Percentiles rank a stretch among this genome's conserved stretches.
Evolutionary conservation across 163 green algal genomes (phyloP).

Genomic region (Chlorella variabilis): DNA sequence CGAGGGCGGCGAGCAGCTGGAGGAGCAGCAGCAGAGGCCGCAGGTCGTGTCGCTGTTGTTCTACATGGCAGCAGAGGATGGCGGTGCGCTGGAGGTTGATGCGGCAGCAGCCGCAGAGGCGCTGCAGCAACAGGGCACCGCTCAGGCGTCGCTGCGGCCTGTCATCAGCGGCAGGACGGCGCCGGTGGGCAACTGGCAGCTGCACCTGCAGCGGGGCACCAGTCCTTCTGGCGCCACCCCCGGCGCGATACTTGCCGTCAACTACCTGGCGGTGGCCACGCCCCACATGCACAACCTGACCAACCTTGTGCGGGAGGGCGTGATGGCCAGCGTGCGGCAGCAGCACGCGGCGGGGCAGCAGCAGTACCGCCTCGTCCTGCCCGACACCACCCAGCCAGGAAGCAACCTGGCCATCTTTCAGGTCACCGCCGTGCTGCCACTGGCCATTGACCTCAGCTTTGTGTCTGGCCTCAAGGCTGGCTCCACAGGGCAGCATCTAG

Average conservation of each 20-base stretch:
- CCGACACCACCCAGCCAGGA: conserved; percentile 38
- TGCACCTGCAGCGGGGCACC: conserved; percentile 44
- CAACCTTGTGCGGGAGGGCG: conserved; percentile 37
- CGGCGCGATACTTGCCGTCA: background rate
- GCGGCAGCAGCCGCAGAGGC: background rate
- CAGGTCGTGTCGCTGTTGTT: conserved; percentile 65
- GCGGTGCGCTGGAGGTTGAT: conserved; percentile 7
- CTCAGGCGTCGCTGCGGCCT: background rate
- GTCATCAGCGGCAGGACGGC: background rate
- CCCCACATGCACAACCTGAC: conserved; percentile 73
- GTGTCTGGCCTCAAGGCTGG: background rate
- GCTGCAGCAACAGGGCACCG: background rate
- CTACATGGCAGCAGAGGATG: conserved; percentile 77
- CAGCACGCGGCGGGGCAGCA: conserved; percentile 25
- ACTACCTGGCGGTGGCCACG: conserved; percentile 45
- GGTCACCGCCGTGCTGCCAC: conserved; percentile 66
- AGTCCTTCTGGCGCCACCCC: background rate
- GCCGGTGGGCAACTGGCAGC: conserved; percentile 47
- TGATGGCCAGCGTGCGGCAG: conserved; percentile 32
- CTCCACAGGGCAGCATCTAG: background rate
- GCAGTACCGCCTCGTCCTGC: conserved; percentile 37
- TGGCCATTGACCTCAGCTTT: conserved; percentile 71
- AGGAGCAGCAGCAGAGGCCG: background rate
- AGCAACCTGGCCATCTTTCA: conserved; percentile 77
- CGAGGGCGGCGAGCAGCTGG: background rate